A percentile compares a stretch with the other conserved stretches of the same genome.
Evolutionary conservation across 2,329 filamentous ascomycete species (phyloP).

Genomic region (Grosmannia penicillata): DNA sequence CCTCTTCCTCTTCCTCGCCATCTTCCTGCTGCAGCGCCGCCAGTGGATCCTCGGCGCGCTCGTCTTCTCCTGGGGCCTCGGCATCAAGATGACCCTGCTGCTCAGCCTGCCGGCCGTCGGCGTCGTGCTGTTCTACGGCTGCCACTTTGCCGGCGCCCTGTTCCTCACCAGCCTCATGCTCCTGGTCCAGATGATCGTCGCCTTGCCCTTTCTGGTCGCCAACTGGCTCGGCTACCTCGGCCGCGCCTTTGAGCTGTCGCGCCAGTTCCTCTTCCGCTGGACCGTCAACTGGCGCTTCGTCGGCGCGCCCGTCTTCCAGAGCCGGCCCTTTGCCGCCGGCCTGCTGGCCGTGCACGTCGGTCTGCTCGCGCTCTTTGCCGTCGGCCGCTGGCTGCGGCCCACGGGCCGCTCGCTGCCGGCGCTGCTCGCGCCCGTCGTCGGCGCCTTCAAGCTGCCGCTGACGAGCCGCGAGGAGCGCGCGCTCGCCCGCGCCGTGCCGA

Average conservation of each 20-base stretch:
- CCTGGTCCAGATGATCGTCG: slow-evolving; percentile 59
- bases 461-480: slow-evolving; percentile 36
- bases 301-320: slow-evolving; percentile 67
- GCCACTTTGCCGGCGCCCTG: slow-evolving; percentile 51
- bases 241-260: slow-evolving; percentile 78
- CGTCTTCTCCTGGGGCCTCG: slow-evolving; percentile 63
- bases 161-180: slow-evolving; percentile 56
- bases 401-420: slow-evolving; percentile 40
- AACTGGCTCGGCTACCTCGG: slow-evolving; percentile 60
- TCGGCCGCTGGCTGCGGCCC: slow-evolving; percentile 58
- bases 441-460: slow-evolving; percentile 13
- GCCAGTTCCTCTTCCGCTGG: slow-evolving; percentile 93
- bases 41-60: slow-evolving; percentile 60
- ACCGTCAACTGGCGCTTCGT: slow-evolving; percentile 98
- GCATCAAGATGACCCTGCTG: slow-evolving; percentile 90
- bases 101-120: slow-evolving; percentile 71
- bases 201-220: slow-evolving; percentile 50
- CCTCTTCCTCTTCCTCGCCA: slow-evolving; percentile 68
- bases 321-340: slow-evolving; percentile 47
- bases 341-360: slow-evolving; percentile 51
- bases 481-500: slow-evolving; percentile 44
- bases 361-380: slow-evolving; percentile 52
- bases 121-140: slow-evolving; percentile 57
- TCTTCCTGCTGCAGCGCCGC: slow-evolving; percentile 61
- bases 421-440: slow-evolving; percentile 20